Evolutionary conservation across 441 rosid genomes (phyloP), one percentile per base, ranked within the genome.

Genomic region (Dalechampia spathulata): DNA sequence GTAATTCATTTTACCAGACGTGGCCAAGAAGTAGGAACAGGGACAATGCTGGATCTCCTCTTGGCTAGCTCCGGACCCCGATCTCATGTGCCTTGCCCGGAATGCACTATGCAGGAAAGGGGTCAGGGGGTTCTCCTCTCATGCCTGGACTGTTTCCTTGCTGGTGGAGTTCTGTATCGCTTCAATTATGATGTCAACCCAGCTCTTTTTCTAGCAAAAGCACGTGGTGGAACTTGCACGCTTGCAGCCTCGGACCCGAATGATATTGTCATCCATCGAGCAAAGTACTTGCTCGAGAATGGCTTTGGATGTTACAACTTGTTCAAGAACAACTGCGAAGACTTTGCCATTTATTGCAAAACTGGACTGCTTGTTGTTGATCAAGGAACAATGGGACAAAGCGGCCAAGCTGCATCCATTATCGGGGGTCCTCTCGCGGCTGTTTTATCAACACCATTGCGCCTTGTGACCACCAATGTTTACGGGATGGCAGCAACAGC

Each of bases 201-300:
- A 0, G 86, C 94, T 58, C 82, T 77, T 66, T 92, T 88, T 62
- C 78, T 92, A 0, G 88, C 94, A 8, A 86, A 86, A 73, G 93
- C 88, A 15, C 84, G 98, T 0, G 96, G 94, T 5, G 98, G 98
- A 52, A 88, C 98, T 37, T 92, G 98, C 65, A 84, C 96, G 2
- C 93, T 80, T 14, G 94, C 94, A 0, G 82, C 67, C 34, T 51
- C 96, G 0, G 96, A 86, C 63, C 75, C 75, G 1, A 25, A 68
- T 27, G 87, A 76, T 1, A 4, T 65, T 1, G 83, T 78, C 13
- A 74, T 85, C 44, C 83, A 85, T 60, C 76, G 92, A 6, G 97
- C 96, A 30, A 80, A 78, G 43, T 80, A 77, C 64, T 68, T 86
- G 41, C 88, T 86, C 14, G 85, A 80, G 16, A 77, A 89, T 49